A percentile compares a stretch with the other conserved stretches of the same genome.
Conservation (phyloP, 2,329 filamentous ascomycete genomes). For the Coniochaeta sp. region DNA sequence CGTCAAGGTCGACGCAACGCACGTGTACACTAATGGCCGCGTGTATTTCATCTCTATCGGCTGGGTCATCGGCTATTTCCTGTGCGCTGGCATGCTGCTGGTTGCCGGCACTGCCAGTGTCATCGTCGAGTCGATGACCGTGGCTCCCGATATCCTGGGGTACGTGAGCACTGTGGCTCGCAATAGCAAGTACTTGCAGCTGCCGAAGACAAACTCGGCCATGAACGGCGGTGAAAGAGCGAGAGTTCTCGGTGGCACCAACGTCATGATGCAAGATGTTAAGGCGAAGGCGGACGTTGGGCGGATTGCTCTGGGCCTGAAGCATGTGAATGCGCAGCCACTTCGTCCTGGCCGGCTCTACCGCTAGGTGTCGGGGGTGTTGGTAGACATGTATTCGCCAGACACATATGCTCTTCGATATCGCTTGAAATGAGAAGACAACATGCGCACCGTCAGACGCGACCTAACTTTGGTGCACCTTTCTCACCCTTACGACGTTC, state of each 20-base stretch:
- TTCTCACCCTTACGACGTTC: no score
- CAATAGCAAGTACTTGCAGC: constrained; percentile 10
- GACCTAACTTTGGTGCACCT: no score
- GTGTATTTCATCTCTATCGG: constrained; percentile 6
- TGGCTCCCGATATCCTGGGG: constrained; percentile 11
- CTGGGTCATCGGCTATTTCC: constrained; percentile 6
- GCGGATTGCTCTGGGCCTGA: constrained; percentile 11
- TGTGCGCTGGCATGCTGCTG: constrained; percentile 7
- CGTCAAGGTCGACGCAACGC: background rate
- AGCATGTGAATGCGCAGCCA: constrained; percentile 8
- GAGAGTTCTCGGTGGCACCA: constrained; percentile 8
- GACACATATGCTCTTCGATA: no score
- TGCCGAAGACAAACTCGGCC: constrained; percentile 9
- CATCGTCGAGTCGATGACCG: constrained; percentile 6
- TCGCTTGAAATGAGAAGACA: no score
- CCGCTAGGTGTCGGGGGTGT: no score
- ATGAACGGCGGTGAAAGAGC: constrained; percentile 8
- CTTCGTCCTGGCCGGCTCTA: constrained; percentile 8
- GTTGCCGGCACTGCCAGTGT: constrained; percentile 5
- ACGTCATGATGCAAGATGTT: constrained; percentile 13
- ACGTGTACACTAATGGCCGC: constrained; percentile 1
- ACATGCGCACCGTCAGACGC: no score
- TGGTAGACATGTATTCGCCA: no score
- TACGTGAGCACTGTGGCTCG: constrained; percentile 10
- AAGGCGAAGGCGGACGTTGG: constrained; percentile 8